These are phyloP conservation scores for Panaeolus cyanescens DNA, from an alignment of 768 basidiomycete genomes.

Conservation along the genomic window DNA sequence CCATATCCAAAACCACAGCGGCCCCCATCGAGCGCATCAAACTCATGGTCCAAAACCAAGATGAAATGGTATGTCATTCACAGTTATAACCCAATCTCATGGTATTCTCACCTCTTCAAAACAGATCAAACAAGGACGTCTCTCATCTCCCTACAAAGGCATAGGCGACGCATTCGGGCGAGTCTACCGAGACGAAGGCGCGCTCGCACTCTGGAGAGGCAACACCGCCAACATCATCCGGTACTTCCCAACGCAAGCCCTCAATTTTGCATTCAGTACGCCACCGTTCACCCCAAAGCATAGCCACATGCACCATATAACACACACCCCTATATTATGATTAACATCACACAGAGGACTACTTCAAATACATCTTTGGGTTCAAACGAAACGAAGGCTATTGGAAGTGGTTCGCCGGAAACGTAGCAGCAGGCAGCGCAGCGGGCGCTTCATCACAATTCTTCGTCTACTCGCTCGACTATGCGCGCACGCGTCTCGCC, in stretches of 20 bases:
- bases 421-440: constrained; percentile 96
- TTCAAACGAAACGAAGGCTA: constrained; percentile 98
- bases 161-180: constrained; percentile 87
- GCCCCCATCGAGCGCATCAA: constrained; percentile 99
- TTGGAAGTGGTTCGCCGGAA: constrained; percentile 98
- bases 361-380: constrained; percentile 97
- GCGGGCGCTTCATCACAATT: constrained; percentile 98
- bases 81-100: constrained; percentile 2
- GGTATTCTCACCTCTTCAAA: constrained; percentile 32
- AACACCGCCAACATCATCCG: constrained; percentile 99
- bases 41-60: constrained; percentile 97
- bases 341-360: constrained; percentile 68
- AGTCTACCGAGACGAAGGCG: constrained; percentile 93
- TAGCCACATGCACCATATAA: not conserved
- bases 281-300: constrained; percentile 17
- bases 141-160: constrained; percentile 95
- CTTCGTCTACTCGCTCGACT: constrained; percentile 99
- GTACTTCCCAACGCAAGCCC: constrained; percentile 99
- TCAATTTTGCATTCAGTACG: constrained; percentile 99
- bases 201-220: constrained; percentile 96
- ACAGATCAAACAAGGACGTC: constrained; percentile 99
- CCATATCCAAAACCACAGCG: constrained; percentile 97
- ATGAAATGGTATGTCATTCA: constrained; percentile 81
- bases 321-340: constrained; percentile 6
- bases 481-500: constrained; percentile 98